Evolutionary conservation across 2,329 filamentous ascomycete genomes (phyloP).

Genomic region (Ceratocystis destructans): DNA sequence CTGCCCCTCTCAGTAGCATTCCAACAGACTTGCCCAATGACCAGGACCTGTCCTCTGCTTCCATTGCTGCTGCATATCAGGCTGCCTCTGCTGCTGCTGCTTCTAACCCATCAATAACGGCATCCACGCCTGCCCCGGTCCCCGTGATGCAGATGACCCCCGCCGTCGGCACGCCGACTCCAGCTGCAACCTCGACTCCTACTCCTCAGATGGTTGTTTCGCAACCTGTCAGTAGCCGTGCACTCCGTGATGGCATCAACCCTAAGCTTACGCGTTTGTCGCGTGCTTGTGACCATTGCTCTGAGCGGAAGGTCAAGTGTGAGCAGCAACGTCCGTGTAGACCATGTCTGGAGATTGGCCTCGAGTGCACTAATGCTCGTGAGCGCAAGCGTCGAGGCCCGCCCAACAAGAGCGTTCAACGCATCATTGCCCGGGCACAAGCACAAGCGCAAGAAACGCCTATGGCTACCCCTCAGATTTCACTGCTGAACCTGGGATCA

Average conservation of each 20-base stretch:
- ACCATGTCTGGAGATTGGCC: slow-evolving; percentile 42
- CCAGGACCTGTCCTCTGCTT: slow-evolving; percentile 11
- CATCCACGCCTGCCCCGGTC: neutral
- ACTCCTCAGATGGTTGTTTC: slow-evolving; percentile 12
- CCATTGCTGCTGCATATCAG: slow-evolving; percentile 16
- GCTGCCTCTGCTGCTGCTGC: slow-evolving; percentile 8
- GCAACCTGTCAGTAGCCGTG: neutral
- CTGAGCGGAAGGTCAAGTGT: slow-evolving; percentile 48
- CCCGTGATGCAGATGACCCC: slow-evolving; percentile 10
- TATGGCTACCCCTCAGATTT: slow-evolving; percentile 29
- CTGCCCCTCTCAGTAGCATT: neutral
- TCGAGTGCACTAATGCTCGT: slow-evolving; percentile 44
- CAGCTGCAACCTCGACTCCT: neutral
- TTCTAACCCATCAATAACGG: slow-evolving; percentile 2
- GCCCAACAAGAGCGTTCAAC: slow-evolving; percentile 34
- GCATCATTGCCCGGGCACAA: slow-evolving; percentile 18
- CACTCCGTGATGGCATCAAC: slow-evolving; percentile 32
- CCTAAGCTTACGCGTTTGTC: slow-evolving; percentile 43
- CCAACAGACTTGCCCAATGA: slow-evolving; percentile 6
- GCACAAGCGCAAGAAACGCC: slow-evolving; percentile 40
- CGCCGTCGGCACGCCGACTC: neutral
- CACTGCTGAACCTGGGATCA: slow-evolving; percentile 14
- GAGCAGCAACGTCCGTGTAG: slow-evolving; percentile 43
- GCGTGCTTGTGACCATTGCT: slow-evolving; percentile 48
- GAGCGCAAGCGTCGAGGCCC: slow-evolving; percentile 46